Evolutionary conservation across 2,329 filamentous ascomycete species (phyloP), one percentile per base, ranked within the genome.

Genomic region (Colletotrichum karsti): DNA sequence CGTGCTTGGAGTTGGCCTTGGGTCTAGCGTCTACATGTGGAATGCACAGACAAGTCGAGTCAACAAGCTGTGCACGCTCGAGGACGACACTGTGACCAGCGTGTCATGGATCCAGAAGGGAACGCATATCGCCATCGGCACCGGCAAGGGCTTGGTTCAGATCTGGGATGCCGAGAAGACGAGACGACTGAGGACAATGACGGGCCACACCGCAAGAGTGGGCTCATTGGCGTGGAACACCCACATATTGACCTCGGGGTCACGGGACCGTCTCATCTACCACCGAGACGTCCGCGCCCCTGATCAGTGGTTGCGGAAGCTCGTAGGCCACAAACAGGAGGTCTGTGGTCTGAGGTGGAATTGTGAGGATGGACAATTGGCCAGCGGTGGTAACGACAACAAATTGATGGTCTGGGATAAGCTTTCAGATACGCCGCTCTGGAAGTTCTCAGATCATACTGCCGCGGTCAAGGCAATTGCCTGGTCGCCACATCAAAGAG

Each of bases 401-500:
- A 98, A 98, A 78, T 86, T 99, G 50, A 96, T 98, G 88, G 94
- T 99, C 24, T 99, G 96, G 96, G 96, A 99, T 75, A 97, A 97
- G 77, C 87, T 98, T 66, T 93, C 91, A n/a, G 93, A 97, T 73
- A 93, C 94, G 7, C 96, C 96, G 1, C 86, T 97, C 3, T 97
- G 93, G 86, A 97, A 97, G 74, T 98, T 97, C 79, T 92, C 93
- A 18, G 95, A 98, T 71, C 96, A 99, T 78, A 95, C 92, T 37
- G 96, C 96, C 12, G 96, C 96, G 8, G 96, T 99, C 57, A 99
- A 99, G 79, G 96, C 96, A 5, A 98, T 99, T 71, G 91, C 96
- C 9, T 99, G 96, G 96, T 98, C 94, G 39, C 96, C 96, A 9
- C 96, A 99, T 77, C 95, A 98, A 77, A 92, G 94, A 63, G 94